phyloP scores from a whole-genome alignment of 495 filamentous ascomycete species.

The Neurospora sublineolata region DNA sequence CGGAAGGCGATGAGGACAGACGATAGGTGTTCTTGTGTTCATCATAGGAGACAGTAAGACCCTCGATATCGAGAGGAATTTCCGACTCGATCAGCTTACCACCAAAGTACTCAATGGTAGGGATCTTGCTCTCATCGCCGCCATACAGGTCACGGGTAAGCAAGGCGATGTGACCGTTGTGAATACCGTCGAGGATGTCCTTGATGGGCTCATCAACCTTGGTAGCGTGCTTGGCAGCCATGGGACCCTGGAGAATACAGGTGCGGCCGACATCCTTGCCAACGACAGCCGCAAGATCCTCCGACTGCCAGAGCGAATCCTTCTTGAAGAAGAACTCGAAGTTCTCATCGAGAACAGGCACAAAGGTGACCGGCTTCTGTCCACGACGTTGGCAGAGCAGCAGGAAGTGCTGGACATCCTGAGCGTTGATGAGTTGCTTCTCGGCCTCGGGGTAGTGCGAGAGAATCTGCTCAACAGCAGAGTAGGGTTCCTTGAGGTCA shows the following conservation, averaged over 20 bases:
- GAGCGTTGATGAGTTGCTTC: constrained; percentile 88
- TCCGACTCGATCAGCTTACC: constrained; percentile 60
- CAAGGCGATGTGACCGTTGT: constrained; percentile 69
- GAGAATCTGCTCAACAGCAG: constrained; percentile 66
- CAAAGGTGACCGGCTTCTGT: constrained; percentile 95
- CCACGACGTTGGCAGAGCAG: constrained; percentile 83
- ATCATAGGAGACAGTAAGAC: constrained; percentile 66
- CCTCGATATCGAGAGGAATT: constrained; percentile 57
- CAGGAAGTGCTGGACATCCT: constrained; percentile 94
- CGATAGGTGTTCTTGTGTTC: constrained; percentile 67
- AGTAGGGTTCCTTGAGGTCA: constrained; percentile 74
- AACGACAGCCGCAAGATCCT: constrained; percentile 91
- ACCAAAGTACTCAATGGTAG: constrained; percentile 88
- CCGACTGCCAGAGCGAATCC: constrained; percentile 98
- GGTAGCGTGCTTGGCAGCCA: constrained; percentile 82
- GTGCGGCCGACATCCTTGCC: constrained; percentile 89
- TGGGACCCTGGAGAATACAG: constrained; percentile 91
- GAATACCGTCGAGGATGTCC: constrained; percentile 83
- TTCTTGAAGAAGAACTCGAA: constrained; percentile 99
- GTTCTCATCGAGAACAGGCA: constrained; percentile 83
- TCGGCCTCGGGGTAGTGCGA: constrained; percentile 72
- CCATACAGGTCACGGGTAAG: constrained; percentile 72
- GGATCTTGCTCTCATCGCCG: constrained; percentile 60
- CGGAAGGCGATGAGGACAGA: constrained; percentile 56
- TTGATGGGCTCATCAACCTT: constrained; percentile 84